Percentiles rank a stretch among this genome's conserved stretches.
These are phyloP conservation scores for Globisporangium orthogonon DNA, from an alignment of 352 stramenopile species.

Conservation along the genomic window DNA sequence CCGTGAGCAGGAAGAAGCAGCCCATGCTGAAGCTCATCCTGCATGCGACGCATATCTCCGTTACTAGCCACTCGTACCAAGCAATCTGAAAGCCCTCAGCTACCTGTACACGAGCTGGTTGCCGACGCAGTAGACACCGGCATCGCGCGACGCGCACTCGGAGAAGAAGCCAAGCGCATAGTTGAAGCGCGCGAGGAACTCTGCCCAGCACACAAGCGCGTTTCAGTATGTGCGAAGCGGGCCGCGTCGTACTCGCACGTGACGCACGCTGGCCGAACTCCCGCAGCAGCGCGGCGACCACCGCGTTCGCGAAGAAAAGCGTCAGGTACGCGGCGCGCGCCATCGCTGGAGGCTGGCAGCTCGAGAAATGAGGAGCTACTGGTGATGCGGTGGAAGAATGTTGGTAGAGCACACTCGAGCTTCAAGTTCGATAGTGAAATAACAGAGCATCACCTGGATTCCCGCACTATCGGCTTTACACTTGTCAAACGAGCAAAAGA, in stretches of 20 bases:
- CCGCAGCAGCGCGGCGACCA: slow-evolving; percentile 42
- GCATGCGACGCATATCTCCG: not conserved
- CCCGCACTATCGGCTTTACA: not conserved
- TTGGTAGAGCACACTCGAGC: not conserved
- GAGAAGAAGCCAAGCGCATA: slow-evolving; percentile 33
- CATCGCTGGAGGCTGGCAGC: slow-evolving; percentile 1
- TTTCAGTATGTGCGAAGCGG: not conserved
- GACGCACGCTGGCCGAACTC: slow-evolving; percentile 48
- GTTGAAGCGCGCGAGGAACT: slow-evolving; percentile 25
- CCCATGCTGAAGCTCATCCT: slow-evolving; percentile 68
- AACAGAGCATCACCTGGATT: not conserved
- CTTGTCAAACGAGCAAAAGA: not conserved
- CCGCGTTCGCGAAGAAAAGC: slow-evolving; percentile 65
- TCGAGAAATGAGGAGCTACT: not conserved
- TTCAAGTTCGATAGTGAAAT: slow-evolving; percentile 1
- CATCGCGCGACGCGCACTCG: slow-evolving; percentile 30
- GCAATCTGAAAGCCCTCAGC: not conserved
- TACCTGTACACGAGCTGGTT: slow-evolving; percentile 73
- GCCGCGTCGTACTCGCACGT: not conserved
- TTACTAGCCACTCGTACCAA: not conserved
- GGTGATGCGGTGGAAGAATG: not conserved
- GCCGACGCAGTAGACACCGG: slow-evolving; percentile 42
- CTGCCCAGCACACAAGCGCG: not conserved
- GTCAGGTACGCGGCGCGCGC: slow-evolving; percentile 40
- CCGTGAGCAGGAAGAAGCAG: slow-evolving; percentile 58